These are phyloP conservation scores for Rhizopogon vinicolor DNA, from an alignment of 768 basidiomycete genomes.

Conservation along the genomic window DNA sequence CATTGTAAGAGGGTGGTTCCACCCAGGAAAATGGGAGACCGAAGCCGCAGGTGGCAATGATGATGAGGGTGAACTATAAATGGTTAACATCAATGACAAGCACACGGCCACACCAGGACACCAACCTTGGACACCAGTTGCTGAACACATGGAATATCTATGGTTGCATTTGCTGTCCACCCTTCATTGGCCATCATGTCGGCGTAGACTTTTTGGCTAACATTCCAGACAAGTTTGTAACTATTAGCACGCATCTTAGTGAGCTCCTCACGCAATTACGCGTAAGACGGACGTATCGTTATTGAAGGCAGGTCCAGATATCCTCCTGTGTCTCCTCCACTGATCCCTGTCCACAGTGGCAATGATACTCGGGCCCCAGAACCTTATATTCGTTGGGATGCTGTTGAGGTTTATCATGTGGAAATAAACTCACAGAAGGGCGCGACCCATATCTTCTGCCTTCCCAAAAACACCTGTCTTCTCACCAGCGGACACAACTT, in stretches of 20 bases:
- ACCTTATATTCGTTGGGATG: background rate
- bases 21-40: conserved; percentile 19
- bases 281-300: conserved; percentile 16
- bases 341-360: conserved; percentile 3
- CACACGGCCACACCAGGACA: background rate
- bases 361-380: conserved; percentile 16
- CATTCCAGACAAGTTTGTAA: conserved; percentile 17
- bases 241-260: conserved; percentile 2
- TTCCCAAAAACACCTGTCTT: conserved; percentile 16
- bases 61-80: conserved; percentile 14
- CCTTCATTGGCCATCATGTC: conserved; percentile 15
- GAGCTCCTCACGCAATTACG: background rate
- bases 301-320: conserved; percentile 17
- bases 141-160: conserved; percentile 12
- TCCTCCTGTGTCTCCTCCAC: conserved; percentile 19
- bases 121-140: conserved; percentile 16
- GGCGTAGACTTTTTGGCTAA: conserved; percentile 12
- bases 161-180: conserved; percentile 12
- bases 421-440: conserved; percentile 14
- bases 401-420: background rate
- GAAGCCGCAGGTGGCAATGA: conserved; percentile 20
- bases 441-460: conserved; percentile 4
- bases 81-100: background rate
- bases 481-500: conserved; percentile 14
- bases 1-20: conserved; percentile 9